Percentiles rank a stretch among this genome's conserved stretches.
Conservation (phyloP, 495 filamentous ascomycete genomes). For the Extremus antarcticus region DNA sequence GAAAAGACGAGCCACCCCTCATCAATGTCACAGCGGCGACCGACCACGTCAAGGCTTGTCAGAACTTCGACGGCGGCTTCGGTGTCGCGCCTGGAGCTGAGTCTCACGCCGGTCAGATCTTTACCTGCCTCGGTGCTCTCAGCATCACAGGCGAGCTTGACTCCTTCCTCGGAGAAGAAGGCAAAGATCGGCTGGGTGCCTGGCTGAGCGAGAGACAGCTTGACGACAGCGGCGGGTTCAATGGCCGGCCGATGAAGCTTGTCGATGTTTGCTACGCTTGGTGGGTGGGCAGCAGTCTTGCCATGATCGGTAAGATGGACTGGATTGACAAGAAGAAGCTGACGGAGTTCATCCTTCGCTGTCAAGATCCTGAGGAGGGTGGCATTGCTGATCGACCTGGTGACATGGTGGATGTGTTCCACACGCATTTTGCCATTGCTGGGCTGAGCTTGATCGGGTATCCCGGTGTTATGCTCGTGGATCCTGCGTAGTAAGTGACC, state of each 20-base stretch:
- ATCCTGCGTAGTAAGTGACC: conserved; percentile 68
- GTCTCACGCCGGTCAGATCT: conserved; percentile 85
- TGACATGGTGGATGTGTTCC: conserved; percentile 94
- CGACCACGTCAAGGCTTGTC: conserved; percentile 62
- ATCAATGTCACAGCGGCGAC: conserved; percentile 74
- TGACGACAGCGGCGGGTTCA: conserved; percentile 67
- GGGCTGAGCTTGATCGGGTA: conserved; percentile 74
- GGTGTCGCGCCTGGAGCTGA: conserved; percentile 81
- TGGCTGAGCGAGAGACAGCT: conserved; percentile 94
- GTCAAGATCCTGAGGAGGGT: conserved; percentile 71
- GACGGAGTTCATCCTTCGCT: conserved; percentile 66
- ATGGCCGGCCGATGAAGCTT: conserved; percentile 88
- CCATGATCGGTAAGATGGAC: conserved; percentile 75
- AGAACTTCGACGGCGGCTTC: conserved; percentile 89
- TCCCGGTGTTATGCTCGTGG: conserved; percentile 66
- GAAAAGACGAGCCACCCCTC: conserved; percentile 23
- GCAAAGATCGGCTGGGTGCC: conserved; percentile 65
- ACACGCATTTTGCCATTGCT: conserved; percentile 80
- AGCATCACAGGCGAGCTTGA: conserved; percentile 73
- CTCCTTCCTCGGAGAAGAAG: conserved; percentile 42
- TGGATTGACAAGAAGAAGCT: conserved; percentile 84
- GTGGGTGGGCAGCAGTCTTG: conserved; percentile 87
- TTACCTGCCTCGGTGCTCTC: conserved; percentile 85
- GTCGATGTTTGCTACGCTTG: conserved; percentile 98
- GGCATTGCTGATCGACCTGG: conserved; percentile 85